These are phyloP conservation scores for Leccinum boreale DNA, from an alignment of 768 basidiomycete species.

Conservation along the genomic window DNA sequence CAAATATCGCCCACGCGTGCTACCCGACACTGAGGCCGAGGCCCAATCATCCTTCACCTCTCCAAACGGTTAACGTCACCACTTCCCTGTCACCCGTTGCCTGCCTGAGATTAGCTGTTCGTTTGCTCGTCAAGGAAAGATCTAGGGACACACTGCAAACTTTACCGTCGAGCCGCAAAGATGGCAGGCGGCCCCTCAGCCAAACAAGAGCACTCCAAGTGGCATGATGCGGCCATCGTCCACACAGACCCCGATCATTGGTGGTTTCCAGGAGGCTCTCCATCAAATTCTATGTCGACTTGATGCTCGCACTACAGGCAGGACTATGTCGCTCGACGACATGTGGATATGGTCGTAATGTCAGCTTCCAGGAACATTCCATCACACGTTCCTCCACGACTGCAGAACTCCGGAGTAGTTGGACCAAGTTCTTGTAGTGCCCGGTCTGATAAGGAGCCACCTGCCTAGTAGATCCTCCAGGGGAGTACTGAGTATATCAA, in stretches of 20 bases:
- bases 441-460: background rate
- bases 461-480: background rate
- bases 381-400: background rate
- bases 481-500: background rate
- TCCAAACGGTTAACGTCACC: conserved; percentile 6
- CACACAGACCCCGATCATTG: conserved; percentile 2
- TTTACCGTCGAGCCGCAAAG: background rate
- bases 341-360: background rate
- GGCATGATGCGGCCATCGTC: background rate
- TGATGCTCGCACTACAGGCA: background rate
- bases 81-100: conserved; percentile 7
- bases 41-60: background rate
- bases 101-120: conserved; percentile 10
- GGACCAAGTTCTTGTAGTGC: background rate
- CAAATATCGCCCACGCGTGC: background rate
- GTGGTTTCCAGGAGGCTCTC: conserved; percentile 7
- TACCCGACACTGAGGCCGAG: background rate
- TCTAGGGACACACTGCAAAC: background rate
- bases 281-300: background rate
- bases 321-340: background rate
- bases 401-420: background rate
- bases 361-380: background rate
- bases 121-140: conserved; percentile 1
- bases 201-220: background rate
- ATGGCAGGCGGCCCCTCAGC: background rate